Evolutionary conservation across 805 yeast species (phyloP), one percentile per base, ranked within the genome.

Genomic region (Wickerhamomyces rabaulensis): DNA sequence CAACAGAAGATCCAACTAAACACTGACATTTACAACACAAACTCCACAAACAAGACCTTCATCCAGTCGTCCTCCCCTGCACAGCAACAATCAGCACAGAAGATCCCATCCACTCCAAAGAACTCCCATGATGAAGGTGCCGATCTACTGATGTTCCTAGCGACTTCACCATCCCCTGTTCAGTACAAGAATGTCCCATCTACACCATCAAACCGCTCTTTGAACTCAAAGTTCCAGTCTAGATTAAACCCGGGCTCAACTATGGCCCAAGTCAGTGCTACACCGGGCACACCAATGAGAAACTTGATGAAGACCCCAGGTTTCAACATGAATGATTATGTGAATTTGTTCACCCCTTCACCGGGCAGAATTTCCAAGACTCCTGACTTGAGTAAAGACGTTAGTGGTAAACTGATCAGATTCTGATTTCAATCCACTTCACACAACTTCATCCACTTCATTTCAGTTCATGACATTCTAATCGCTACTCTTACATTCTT

Each of bases 291-390:
- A 3, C 67, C 66, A 29, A 60, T 55, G 54, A 55, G 55, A 43
- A 49, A 57, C n/a, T 43, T 56, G 26, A 42, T 53, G 39, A 64
- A 66, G 52, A 84, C 87, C 0, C 84, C 84, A 1, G 85, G 84
- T 2, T 87, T 87, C 68, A 87, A 87, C 63, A 79, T 87, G 82
- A 82, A 80, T 60, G 96, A 87, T 61, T 87, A 86, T 61, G 84
- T 88, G 35, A 84, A 87, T 60, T 74, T 85, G 52, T 82, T 83
- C 60, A 81, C 91, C 1, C 94, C 94, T 3, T 80, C 87, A 9
- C 86, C 86, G 21, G 53, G 70, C n/a, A 62, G 53, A 3, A 42
- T 53, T 20, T 47, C 60, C 7, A 60, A 67, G 39, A 69, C 74
- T 0, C 74, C 75, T 3, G 73, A 56, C 5, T 55, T 53, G 26